Percentiles rank a stretch among this genome's conserved stretches.
Evolutionary conservation across 345 rosid genomes (phyloP).

Genomic region (Eucalyptus marginata): DNA sequence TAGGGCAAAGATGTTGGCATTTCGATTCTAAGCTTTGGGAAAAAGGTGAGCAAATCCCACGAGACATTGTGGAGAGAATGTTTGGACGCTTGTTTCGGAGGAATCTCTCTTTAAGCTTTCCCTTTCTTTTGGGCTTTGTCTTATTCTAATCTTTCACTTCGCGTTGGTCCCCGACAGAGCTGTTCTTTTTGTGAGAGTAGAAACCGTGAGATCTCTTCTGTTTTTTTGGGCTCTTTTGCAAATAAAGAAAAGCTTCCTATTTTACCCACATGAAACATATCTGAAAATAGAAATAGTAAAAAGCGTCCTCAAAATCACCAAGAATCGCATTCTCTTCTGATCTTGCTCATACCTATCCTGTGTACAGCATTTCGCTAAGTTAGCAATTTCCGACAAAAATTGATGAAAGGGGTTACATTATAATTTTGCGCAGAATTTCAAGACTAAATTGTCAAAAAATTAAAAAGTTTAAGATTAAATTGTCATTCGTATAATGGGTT

Average conservation of each 20-base stretch:
- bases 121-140: not conserved
- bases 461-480: fast-evolving
- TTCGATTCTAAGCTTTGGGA: not conserved
- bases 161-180: not conserved
- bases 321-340: not conserved
- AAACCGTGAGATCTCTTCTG: not conserved
- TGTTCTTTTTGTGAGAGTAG: not conserved
- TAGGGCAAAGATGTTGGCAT: not conserved
- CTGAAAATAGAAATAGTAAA: not conserved
- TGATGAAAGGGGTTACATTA: fast-evolving
- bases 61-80: not conserved
- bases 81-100: not conserved
- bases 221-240: not conserved
- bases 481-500: fast-evolving
- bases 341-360: fast-evolving
- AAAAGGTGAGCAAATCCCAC: not conserved
- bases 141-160: not conserved
- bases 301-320: not conserved
- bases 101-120: not conserved
- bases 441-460: fast-evolving
- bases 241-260: not conserved
- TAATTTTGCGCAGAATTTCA: fast-evolving
- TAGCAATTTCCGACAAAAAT: fast-evolving
- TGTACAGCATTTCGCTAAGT: not conserved
- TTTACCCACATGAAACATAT: not conserved